Evolutionary conservation across 1,284 basidiomycete genomes (phyloP).

Genomic region (Puccinia triticina): DNA sequence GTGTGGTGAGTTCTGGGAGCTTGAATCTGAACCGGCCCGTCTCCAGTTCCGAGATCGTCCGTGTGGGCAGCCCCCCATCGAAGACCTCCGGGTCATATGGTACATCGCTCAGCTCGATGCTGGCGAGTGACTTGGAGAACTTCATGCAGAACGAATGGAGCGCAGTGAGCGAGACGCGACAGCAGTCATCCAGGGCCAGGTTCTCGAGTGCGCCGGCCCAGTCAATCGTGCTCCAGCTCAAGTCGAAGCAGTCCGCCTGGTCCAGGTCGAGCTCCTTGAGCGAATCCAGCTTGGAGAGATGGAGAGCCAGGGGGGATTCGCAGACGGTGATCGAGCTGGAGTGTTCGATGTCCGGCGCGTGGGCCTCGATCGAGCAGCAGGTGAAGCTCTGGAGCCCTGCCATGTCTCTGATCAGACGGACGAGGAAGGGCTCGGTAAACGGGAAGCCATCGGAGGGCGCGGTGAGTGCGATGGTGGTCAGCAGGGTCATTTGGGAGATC

Average conservation of each 20-base stretch:
- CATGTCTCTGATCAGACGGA: slow-evolving; percentile 25
- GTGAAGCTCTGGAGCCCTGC: slow-evolving; percentile 6
- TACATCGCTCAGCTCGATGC: slow-evolving; percentile 13
- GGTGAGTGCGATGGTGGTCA: slow-evolving; percentile 16
- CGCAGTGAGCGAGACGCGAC: background rate
- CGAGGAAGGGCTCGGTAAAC: slow-evolving; percentile 25
- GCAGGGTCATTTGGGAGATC: background rate
- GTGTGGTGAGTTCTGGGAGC: background rate
- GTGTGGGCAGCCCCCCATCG: background rate
- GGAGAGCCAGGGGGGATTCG: slow-evolving; percentile 16
- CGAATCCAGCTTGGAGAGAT: background rate
- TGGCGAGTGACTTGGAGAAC: background rate
- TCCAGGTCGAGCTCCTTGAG: slow-evolving; percentile 7
- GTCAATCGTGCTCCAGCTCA: slow-evolving; percentile 24
- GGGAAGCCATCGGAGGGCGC: background rate
- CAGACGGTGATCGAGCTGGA: background rate
- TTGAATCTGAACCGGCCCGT: background rate
- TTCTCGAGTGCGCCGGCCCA: background rate
- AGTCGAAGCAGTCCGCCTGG: slow-evolving; percentile 19
- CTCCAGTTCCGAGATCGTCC: background rate
- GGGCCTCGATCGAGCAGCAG: slow-evolving; percentile 16
- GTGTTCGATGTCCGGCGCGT: background rate
- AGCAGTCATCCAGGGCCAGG: slow-evolving; percentile 9
- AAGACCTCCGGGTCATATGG: slow-evolving; percentile 9
- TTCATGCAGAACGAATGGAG: background rate